Base-by-base conservation (phyloP, 441 rosid genomes). In the Gossypium schwendimanii region DNA sequence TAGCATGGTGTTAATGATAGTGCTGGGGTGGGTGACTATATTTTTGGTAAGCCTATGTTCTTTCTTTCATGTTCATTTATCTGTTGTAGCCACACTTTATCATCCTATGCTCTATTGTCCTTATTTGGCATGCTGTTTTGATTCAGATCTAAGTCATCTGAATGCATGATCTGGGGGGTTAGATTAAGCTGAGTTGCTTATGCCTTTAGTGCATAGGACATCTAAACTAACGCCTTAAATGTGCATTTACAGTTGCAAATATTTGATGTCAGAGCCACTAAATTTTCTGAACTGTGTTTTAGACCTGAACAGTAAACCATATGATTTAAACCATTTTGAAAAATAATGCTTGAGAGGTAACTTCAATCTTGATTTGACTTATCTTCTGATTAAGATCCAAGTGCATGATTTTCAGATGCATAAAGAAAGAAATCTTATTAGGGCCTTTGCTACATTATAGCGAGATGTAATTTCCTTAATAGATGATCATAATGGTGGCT, bases 71-170 rank as follows among this genome's bases (percentile, higher is more conserved):
- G 10, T 55, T 71, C 31, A 21, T 73, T 60, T 63, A 17, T 67
- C 26, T 71, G 26, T 14, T 65, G 68, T 63, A 64, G 33, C 39
- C 20, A 49, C 24, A 9, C 59, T 47, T 23, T 69, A 28, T 61
- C 73, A 74, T 73, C 61, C 61, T 54, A 23, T 57, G 33, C 60
- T 72, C 70, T 72, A 45, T 63, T 75, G 20, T 68, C 66, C 70
- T 72, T 69, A 55, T 58, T 70, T 60, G 44, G 18, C 58, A 20
- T 44, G 23, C 39, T 10, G 39, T 23, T 14, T 2, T 15, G 61
- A 59, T 49, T 21, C 18, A 41, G 9, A 71, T 61, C 12, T 71
- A 52, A 77, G 50, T 47, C 45, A 49, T 45, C 69, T 55, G 59
- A 18, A 50, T 75, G 20, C 4, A 36, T 63, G 12, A 23, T 21